Evolutionary conservation across 1,139 yeast genomes (phyloP), one percentile per base, ranked within the genome.

Genomic region (Ogataea hybrid): DNA sequence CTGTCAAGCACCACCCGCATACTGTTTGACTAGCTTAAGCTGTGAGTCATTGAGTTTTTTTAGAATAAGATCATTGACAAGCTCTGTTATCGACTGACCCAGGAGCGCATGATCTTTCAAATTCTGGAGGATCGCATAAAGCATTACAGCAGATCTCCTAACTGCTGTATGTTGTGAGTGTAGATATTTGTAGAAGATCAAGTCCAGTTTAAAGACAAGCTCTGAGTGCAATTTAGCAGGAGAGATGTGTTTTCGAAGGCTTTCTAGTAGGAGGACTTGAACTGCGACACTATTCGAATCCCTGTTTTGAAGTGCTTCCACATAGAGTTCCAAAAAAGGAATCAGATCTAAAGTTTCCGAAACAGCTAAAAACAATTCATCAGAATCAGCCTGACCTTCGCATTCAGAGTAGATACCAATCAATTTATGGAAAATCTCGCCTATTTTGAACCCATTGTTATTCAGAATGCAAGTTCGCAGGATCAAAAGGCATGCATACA

Each of bases 21-120:
- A 59, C 23, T 47, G 47, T 32, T 52, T 44, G 27, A 58, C 54
- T 17, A 59, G 36, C 28, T 51, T 52, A 20, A 43, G 21, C 23
- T 59, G 61, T 9, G 52, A 40, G 4, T 41, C 37, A 28, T 46
- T 46, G 37, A 62, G 42, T 37, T 53, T 54, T 12, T 48, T 43
- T 22, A 60, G 51, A 12, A 60, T 42, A 21, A 49, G 25, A 21
- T 47, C 47, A 40, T 59, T 62, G 20, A 59, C 50, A 28, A 57
- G 38, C 16, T 55, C 57, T 22, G 48, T 41, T 8, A 52, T 54
- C 20, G 47, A 44, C 1, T 15, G 12, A 39, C 55, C 58, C 29
- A 46, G 44, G 8, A 47, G 28, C 2, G 40, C 34, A 7, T 42
- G 35, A 3, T 40, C 28, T 25, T 51, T 50, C 25, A 46, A 46